Percentiles rank a stretch among this genome's conserved stretches.
These are phyloP conservation scores for Russula lepida DNA, from an alignment of 768 basidiomycete genomes.

Conservation along the genomic window DNA sequence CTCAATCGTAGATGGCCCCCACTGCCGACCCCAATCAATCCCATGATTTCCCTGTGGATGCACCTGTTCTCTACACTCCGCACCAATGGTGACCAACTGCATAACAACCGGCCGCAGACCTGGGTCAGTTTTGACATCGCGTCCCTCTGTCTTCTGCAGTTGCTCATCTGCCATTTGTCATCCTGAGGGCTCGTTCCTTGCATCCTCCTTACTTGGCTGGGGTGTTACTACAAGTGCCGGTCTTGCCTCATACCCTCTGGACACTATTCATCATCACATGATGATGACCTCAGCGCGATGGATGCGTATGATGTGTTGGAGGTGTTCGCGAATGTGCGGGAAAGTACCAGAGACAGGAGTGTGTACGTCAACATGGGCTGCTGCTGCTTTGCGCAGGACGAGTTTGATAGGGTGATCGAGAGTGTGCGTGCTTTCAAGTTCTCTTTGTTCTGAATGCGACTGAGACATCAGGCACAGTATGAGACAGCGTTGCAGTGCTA, in stretches of 20 bases:
- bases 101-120: too few species aligned
- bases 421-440: slow-evolving; percentile 72
- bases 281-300: slow-evolving; percentile 95
- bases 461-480: slow-evolving; percentile 60
- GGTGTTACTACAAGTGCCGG: slow-evolving; percentile 91
- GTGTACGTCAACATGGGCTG: slow-evolving; percentile 97
- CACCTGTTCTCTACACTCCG: too few species aligned
- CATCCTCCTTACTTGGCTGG: slow-evolving; percentile 97
- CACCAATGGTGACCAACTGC: too few species aligned
- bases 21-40: too few species aligned
- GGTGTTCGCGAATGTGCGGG: slow-evolving; percentile 85
- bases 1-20: too few species aligned
- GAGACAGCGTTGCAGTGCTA: slow-evolving; percentile 82
- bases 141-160: too few species aligned
- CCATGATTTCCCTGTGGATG: too few species aligned
- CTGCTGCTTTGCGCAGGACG: slow-evolving; percentile 86
- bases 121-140: too few species aligned
- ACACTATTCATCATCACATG: slow-evolving; percentile 99
- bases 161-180: too few species aligned
- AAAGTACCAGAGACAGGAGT: slow-evolving; percentile 71
- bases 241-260: slow-evolving; percentile 94
- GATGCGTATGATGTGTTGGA: slow-evolving; percentile 83
- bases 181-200: slow-evolving; percentile 95
- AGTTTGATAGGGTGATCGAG: slow-evolving; percentile 94
- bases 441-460: too few species aligned